Evolutionary conservation across 306 rosid species (phyloP), one percentile per base, ranked within the genome.

Genomic region (Begonia fuchsioides): DNA sequence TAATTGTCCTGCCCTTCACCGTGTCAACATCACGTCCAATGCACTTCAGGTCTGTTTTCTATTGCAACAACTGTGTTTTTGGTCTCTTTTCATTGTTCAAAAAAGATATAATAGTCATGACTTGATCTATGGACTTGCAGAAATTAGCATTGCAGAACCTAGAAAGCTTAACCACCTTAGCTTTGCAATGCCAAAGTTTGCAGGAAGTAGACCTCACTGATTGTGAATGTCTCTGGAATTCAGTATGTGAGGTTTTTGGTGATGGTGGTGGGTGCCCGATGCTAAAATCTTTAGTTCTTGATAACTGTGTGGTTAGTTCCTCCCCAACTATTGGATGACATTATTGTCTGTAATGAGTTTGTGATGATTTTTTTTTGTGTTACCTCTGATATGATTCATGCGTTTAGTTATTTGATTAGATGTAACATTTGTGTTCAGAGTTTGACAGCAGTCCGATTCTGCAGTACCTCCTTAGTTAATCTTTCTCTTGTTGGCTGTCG

Each of bases 401-500:
- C 7, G 35, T 26, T 26, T 8, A 4, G 7, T 26, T 26, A 26
- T 26, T 26, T 26, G 35, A 26, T 26, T 26, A n/a, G 35, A 26
- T 26, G 35, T 26, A 26, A 26, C 7, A 6, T 26, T 26, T 26
- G 35, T 26, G 44, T 58, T 54, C 93, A 92, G 98, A 85, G 78
- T 68, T 77, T 92, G 71, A 86, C 86, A 0, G 71, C 88, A 10
- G 93, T 92, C 64, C 71, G 47, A 54, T 92, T 92, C 76, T 64
- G 63, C 59, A 92, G 94, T 72, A 64, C 79, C 48, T 79, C 98
- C 40, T 66, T 92, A 50, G 64, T 53, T 57, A 73, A 79, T 66
- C 96, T 92, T 59, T 92, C 96, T 52, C 96, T 92, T 58, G 93
- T 78, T 57, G 96, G 96, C 63, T 92, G 98, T 57, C 94, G 96